Evolutionary conservation across 1,139 yeast genomes (phyloP), one percentile per base, ranked within the genome.

Genomic region (Yamadazyma songkhlaensis): DNA sequence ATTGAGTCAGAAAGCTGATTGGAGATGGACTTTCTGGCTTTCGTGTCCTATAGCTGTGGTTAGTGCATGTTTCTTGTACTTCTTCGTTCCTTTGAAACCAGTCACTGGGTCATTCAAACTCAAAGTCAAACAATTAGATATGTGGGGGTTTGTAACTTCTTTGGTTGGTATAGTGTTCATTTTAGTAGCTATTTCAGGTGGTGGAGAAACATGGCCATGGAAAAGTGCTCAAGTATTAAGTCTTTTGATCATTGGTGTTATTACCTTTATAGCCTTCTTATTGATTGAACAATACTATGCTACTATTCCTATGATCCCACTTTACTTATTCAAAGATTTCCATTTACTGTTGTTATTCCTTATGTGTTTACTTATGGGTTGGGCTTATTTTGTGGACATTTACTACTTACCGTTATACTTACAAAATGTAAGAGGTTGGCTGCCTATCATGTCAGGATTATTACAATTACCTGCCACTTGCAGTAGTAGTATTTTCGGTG

Each of bases 171-270:
- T 74, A 21, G 62, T 72, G 0, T 54, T 75, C 17, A 42, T 75
- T 14, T 57, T 76, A 37, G 62, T 78, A 26, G 77, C 80, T 3
- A 49, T 76, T 29, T 66, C 74, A 47, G 79, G 81, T 4, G 81
- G 82, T 35, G 81, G 82, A 1, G 60, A 71, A 7, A 62, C 72
- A 2, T 77, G 64, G 53, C 48, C 59, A 0, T 78, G 83, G 83
- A 51, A 66, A 42, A 68, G 78, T 34, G 47, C 77, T 0, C 46
- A 66, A 13, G 72, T 74, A 6, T 75, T 78, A 6, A 48, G 60
- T 7, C 58, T 78, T 57, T 62, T 75, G 32, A 47, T 60, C 1
- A 51, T 77, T 22, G 81, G 82, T 4, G 73, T 71, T 0, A 32
- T 58, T 0, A 61, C 66, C 23, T 49, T 71, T 11, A 32, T 62